These are phyloP conservation scores for Alternaria angustiovoidea DNA, from an alignment of 2,329 filamentous ascomycete species.

Conservation along the genomic window DNA sequence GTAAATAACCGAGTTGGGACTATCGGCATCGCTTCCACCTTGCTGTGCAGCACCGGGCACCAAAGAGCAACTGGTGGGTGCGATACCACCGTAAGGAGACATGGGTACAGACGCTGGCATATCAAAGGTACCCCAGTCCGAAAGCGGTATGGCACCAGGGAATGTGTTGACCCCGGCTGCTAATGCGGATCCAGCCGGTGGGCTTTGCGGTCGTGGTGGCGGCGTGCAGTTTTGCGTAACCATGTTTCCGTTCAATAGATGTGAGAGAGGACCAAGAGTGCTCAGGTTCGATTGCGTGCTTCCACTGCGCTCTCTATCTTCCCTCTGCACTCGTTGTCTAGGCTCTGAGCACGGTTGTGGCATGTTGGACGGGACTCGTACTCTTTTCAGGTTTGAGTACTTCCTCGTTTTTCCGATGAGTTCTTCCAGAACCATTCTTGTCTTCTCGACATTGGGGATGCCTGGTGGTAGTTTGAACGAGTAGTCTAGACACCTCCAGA, in stretches of 20 bases:
- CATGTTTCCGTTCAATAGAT: neutral
- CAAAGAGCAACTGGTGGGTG: neutral
- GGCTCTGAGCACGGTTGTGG: constrained; percentile 45
- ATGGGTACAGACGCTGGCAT: constrained; percentile 10
- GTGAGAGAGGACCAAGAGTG: constrained; percentile 2
- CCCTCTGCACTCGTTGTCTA: constrained; percentile 12
- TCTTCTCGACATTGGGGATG: constrained; percentile 65
- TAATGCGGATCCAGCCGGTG: constrained; percentile 1
- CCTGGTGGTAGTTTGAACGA: constrained; percentile 69
- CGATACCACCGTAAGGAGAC: neutral
- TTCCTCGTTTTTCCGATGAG: constrained; percentile 67
- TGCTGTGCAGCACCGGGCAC: neutral
- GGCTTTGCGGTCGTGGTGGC: constrained; percentile 4
- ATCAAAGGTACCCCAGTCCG: constrained; percentile 39
- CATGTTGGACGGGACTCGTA: constrained; percentile 61
- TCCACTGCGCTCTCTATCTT: constrained; percentile 11
- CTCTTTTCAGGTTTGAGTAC: constrained; percentile 67
- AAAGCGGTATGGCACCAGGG: constrained; percentile 34
- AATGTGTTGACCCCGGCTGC: constrained; percentile 19
- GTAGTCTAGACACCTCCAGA: constrained; percentile 76
- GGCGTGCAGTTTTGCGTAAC: constrained; percentile 10
- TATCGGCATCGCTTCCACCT: constrained; percentile 9
- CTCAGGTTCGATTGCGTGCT: constrained; percentile 8
- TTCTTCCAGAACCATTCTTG: constrained; percentile 67
- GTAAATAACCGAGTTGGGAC: constrained; percentile 8